A percentile compares a stretch with the other conserved stretches of the same genome.
These are phyloP conservation scores for Croton laevigatus DNA, from an alignment of 441 rosid species.

Conservation along the genomic window DNA sequence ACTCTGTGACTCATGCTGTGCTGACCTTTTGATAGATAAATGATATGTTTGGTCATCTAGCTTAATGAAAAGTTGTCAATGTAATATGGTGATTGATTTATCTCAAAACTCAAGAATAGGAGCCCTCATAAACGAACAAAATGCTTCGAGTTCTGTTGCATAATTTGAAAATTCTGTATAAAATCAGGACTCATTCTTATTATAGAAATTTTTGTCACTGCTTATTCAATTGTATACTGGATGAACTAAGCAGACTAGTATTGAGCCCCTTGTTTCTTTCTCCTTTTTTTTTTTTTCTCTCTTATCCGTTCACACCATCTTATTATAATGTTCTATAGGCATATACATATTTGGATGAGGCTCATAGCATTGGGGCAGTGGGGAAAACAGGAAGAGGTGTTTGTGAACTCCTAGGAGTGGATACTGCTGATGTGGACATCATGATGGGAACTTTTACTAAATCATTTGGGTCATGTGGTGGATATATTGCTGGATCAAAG, in stretches of 20 bases:
- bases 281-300: background rate
- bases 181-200: background rate
- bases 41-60: background rate
- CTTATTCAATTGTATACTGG: background rate
- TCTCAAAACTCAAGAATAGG: background rate
- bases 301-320: background rate
- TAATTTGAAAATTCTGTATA: background rate
- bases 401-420: slow-evolving; percentile 86
- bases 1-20: background rate
- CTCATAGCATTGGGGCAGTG: slow-evolving; percentile 93
- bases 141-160: background rate
- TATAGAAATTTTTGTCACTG: background rate
- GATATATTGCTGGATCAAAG: slow-evolving; percentile 90
- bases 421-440: slow-evolving; percentile 79
- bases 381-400: slow-evolving; percentile 90
- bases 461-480: slow-evolving; percentile 92
- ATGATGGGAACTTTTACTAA: slow-evolving; percentile 99
- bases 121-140: background rate
- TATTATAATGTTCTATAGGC: slow-evolving; percentile 38
- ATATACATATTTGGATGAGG: slow-evolving; percentile 77
- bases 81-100: background rate
- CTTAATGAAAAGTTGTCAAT: background rate
- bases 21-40: background rate
- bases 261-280: background rate
- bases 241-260: background rate